Conservation (phyloP, 495 filamentous ascomycete genomes). For the Tetracladium marchalianum region DNA sequence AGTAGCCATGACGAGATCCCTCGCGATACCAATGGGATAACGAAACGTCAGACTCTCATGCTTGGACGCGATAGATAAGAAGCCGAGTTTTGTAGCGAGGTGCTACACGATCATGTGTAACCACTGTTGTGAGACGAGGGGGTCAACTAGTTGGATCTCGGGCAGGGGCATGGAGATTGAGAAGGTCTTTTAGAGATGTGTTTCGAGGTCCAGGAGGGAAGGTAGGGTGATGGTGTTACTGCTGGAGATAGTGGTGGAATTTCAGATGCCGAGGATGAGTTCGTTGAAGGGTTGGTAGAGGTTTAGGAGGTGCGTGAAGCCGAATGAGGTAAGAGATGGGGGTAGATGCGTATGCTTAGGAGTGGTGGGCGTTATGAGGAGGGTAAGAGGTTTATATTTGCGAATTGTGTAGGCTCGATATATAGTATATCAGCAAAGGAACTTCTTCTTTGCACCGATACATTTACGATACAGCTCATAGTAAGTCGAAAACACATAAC, state of each 20-base stretch:
- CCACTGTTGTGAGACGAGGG: slow-evolving; percentile 65
- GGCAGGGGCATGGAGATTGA: too few species aligned
- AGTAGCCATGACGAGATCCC: slow-evolving; percentile 52
- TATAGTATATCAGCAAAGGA: too few species aligned
- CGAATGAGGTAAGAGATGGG: slow-evolving; percentile 26
- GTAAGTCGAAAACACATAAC: too few species aligned
- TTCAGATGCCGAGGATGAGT: slow-evolving; percentile 54
- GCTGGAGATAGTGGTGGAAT: slow-evolving; percentile 48
- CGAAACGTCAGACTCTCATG: slow-evolving; percentile 51
- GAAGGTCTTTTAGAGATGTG: slow-evolving; percentile 40
- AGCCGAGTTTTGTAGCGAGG: slow-evolving; percentile 32
- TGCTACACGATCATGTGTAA: slow-evolving; percentile 69
- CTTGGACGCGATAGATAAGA: slow-evolving; percentile 26
- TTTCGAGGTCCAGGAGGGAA: slow-evolving; percentile 49
- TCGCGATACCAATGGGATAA: slow-evolving; percentile 57
- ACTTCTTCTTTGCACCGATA: too few species aligned
- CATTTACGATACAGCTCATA: too few species aligned
- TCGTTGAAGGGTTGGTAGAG: slow-evolving; percentile 63
- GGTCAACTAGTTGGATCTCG: slow-evolving; percentile 55
- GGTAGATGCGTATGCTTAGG: too few species aligned
- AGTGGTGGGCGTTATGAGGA: too few species aligned
- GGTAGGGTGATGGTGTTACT: slow-evolving; percentile 47
- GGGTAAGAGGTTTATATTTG: too few species aligned
- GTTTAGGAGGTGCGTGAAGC: slow-evolving; percentile 51
- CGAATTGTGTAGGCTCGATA: too few species aligned